These are phyloP conservation scores for Aegilops speltoides DNA, from an alignment of 176 grass and related monocot genomes.

Conservation along the genomic window DNA sequence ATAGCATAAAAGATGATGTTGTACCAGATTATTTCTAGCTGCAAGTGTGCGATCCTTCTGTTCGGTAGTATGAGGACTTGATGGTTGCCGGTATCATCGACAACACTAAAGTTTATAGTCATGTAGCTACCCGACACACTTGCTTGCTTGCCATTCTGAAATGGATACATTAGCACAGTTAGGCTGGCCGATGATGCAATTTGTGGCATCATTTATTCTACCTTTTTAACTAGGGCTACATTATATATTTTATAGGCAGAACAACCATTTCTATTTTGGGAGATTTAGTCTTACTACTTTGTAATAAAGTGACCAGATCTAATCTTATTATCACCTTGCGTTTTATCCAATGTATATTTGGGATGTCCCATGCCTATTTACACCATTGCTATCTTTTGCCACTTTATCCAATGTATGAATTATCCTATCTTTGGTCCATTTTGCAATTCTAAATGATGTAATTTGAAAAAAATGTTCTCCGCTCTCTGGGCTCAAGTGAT, in stretches of 20 bases:
- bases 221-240: not conserved
- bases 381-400: too few species aligned
- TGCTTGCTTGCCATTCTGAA: not conserved
- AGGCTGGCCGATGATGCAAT: not conserved
- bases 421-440: too few species aligned
- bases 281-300: too few species aligned
- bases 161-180: not conserved
- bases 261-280: too few species aligned
- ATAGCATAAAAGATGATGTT: not conserved
- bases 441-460: too few species aligned
- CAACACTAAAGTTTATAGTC: slow-evolving; percentile 75
- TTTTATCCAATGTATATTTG: too few species aligned
- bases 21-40: slow-evolving; percentile 66
- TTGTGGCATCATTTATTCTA: not conserved
- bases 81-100: slow-evolving; percentile 99
- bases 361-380: too few species aligned
- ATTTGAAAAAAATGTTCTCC: too few species aligned
- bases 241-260: not conserved
- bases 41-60: slow-evolving; percentile 91
- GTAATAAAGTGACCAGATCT: too few species aligned
- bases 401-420: too few species aligned
- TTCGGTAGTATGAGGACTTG: slow-evolving; percentile 86
- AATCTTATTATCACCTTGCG: too few species aligned
- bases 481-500: too few species aligned
- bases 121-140: not conserved